These are phyloP conservation scores for Pleurostoma richardsiae DNA, from an alignment of 2,329 filamentous ascomycete species.

Conservation along the genomic window DNA sequence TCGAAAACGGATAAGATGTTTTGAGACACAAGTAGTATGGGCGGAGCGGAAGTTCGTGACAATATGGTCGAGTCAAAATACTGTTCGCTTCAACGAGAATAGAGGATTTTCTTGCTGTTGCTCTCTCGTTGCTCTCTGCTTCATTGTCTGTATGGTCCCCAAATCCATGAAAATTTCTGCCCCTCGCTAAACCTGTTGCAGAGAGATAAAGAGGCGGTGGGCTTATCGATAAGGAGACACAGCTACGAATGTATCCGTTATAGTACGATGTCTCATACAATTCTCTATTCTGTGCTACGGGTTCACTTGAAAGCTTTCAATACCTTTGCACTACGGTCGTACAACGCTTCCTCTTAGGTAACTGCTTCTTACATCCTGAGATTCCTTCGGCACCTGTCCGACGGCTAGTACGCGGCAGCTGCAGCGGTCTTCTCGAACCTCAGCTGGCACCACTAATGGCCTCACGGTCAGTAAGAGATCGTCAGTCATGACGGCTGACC, in stretches of 20 bases:
- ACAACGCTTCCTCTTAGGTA: no score
- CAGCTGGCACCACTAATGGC: slow-evolving; percentile 19
- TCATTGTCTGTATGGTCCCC: background rate
- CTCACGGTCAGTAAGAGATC: background rate
- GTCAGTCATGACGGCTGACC: background rate
- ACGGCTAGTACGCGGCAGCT: no score
- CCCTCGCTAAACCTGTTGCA: background rate
- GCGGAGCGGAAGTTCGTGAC: background rate
- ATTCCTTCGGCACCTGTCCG: no score
- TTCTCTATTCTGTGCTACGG: no score
- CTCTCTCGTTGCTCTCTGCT: no score
- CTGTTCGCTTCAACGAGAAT: background rate
- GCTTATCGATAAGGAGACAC: background rate
- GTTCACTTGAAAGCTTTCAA: no score
- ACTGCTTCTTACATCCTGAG: no score
- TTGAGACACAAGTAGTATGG: background rate
- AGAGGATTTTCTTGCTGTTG: slow-evolving; percentile 1
- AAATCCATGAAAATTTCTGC: background rate
- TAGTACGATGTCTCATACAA: no score
- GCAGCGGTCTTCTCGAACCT: slow-evolving; percentile 17
- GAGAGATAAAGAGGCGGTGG: background rate
- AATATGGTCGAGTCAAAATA: background rate
- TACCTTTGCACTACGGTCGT: no score
- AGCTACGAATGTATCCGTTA: no score
- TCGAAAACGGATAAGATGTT: background rate